Evolutionary conservation across 441 rosid species (phyloP).

Genomic region (Arabidopsis lyrata): DNA sequence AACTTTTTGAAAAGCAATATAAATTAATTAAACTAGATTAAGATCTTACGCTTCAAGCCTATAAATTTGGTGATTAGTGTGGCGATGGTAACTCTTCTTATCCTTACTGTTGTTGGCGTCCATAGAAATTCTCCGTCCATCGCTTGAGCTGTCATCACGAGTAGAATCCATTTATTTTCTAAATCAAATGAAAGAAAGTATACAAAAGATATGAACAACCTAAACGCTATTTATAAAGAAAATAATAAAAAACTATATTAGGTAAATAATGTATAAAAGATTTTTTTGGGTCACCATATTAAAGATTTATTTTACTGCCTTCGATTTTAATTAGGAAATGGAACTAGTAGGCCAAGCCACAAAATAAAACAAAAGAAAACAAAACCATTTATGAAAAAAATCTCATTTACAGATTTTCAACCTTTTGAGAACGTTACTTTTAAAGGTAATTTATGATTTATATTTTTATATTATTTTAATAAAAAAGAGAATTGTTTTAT

Average conservation of each 20-base stretch:
- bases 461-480: not conserved
- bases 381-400: slow-evolving; percentile 30
- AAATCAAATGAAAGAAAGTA: slow-evolving; percentile 4
- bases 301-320: not conserved
- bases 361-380: slow-evolving; percentile 13
- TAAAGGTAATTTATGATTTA: not conserved
- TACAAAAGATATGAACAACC: not conserved
- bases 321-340: not conserved
- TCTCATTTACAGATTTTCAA: slow-evolving; percentile 5
- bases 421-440: slow-evolving; percentile 13
- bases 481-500: not conserved
- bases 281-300: not conserved
- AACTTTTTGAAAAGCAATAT: not conserved
- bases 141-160: slow-evolving; percentile 50
- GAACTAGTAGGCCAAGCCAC: not conserved
- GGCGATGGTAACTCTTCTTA: slow-evolving; percentile 54
- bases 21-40: not conserved
- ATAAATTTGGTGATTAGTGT: slow-evolving; percentile 55
- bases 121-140: slow-evolving; percentile 46
- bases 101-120: slow-evolving; percentile 39
- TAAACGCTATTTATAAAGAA: slow-evolving; percentile 23
- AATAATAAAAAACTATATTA: not conserved
- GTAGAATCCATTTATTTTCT: slow-evolving; percentile 34
- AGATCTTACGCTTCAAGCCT: slow-evolving; percentile 65
- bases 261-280: not conserved